Evolutionary conservation across 2,329 filamentous ascomycete genomes (phyloP), one percentile per base, ranked within the genome.

Genomic region (Paraphaeosphaeria sporulosa): DNA sequence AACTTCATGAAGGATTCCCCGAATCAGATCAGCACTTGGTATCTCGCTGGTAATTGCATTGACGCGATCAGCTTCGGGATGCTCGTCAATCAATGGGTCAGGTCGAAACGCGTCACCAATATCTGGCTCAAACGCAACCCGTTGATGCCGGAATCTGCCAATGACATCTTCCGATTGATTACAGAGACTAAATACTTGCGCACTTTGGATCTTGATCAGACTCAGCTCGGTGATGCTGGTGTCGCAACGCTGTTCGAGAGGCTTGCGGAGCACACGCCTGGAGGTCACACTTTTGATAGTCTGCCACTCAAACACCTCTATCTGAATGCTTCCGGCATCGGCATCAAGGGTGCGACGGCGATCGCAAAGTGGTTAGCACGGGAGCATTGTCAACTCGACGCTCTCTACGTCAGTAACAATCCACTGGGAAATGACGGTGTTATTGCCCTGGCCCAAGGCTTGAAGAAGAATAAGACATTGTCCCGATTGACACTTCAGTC

Each of bases 121-220:
- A 69, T 86, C 50, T 86, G 84, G 84, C 71, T 86, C 56, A 86
- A 85, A 69, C 80, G 83, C 13, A 86, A 86, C 68, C 84, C 84
- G 1, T 77, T 86, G 27, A 78, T 78, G 0, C 61, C 79, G 2
- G 67, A 66, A 5, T 74, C 79, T 19, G 79, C 78, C 4, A 64
- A 70, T 47, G 74, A 83, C 51, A 57, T 85, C 15, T 81, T 77
- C 61, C 76, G 78, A 4, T 76, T 86, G 38, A 78, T 85, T 60
- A 81, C 80, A 0, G 59, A 78, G 34, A 76, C 78, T 2, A 71
- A 73, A 30, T 79, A 79, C 36, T 71, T 86, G 40, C 77, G 81
- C 25, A 85, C 83, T 34, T 71, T 86, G 34, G 83, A 85, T 66
- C 73, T 86, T n/a, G 83, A 86, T 62, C 82, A 85, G 66, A 85